Evolutionary conservation across 768 basidiomycete genomes (phyloP), one percentile per base, ranked within the genome.

Genomic region (Polyporus arcularius): DNA sequence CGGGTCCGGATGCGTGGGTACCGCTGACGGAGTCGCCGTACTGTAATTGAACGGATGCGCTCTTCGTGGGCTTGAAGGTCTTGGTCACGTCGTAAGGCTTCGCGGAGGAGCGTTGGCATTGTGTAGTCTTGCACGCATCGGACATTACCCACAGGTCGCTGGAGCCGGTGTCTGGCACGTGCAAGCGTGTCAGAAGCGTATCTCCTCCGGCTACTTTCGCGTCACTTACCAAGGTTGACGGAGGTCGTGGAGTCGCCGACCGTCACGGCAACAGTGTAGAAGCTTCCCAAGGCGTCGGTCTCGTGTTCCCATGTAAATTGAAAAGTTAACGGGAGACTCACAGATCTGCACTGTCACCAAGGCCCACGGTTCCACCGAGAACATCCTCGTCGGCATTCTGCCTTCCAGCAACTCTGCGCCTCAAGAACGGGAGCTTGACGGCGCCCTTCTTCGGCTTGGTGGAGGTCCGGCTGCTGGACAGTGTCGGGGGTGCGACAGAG

Each of bases 131-230:
- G 70, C 88, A 91, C 0, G 78, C 72, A 47, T 84, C 79, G 0
- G 88, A 87, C 53, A 86, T 74, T 10, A 88, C 82, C 90, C 90
- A 92, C 4, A 92, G 70, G 70, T 92, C 90, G 15, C 90, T 86
- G 3, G 90, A 92, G 32, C 90, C 90, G 2, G 89, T 90, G 62
- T 92, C 90, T 89, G 53, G 21, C 32, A 30, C 41, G 26, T 6
- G 28, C n/a, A 26, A 16, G 12, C 15, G 35, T 31, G 18, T 26
- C 42, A 15, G 55, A n/a, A 3, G 15, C 14, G 42, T 43, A 6
- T 14, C 42, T 11, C 21, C 16, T 28, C 16, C 11, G 8, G 48
- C 12, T 4, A 3, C 6, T 32, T 14, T 41, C 28, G n/a, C 6
- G 9, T 50, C 39, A 66, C 79, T 58, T 61, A 89, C 88, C 89